Percentiles rank a stretch among this genome's conserved stretches.
Conservation (phyloP, 306 rosid species). For the Dalbergia cultrata region DNA sequence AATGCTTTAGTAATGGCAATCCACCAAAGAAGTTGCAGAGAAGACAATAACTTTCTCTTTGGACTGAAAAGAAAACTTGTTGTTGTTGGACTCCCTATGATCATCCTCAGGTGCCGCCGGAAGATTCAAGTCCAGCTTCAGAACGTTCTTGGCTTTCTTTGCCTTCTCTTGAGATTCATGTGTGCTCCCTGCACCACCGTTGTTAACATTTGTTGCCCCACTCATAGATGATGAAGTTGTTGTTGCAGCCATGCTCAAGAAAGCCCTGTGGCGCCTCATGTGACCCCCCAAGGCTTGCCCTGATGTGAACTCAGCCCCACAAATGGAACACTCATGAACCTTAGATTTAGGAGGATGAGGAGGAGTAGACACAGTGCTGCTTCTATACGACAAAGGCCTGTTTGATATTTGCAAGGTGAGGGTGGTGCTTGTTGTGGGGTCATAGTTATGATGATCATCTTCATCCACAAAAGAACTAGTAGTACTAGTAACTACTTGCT, state of each 20-base stretch:
- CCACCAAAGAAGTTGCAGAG: slow-evolving; percentile 75
- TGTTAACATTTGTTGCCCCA: neutral
- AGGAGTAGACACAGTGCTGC: neutral
- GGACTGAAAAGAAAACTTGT: slow-evolving; percentile 52
- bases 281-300: slow-evolving; percentile 98
- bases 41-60: slow-evolving; percentile 67
- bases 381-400: slow-evolving; percentile 23
- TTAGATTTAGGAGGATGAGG: slow-evolving; percentile 45
- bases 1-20: slow-evolving; percentile 70
- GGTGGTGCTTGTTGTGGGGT: slow-evolving; percentile 49
- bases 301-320: slow-evolving; percentile 81
- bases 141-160: slow-evolving; percentile 53
- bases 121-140: slow-evolving; percentile 84
- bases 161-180: neutral
- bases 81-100: slow-evolving; percentile 58
- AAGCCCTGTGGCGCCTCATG: slow-evolving; percentile 81
- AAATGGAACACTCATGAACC: slow-evolving; percentile 86
- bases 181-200: neutral
- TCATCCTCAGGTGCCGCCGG: slow-evolving; percentile 87
- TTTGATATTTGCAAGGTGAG: slow-evolving; percentile 69
- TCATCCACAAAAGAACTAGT: slow-evolving; percentile 31
- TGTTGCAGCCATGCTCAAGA: slow-evolving; percentile 24
- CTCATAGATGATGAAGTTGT: slow-evolving; percentile 6
- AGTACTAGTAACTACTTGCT: slow-evolving; percentile 24
- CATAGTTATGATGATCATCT: slow-evolving; percentile 6